Percentiles rank a stretch among this genome's conserved stretches.
Evolutionary conservation across 163 green algal species (phyloP).

Genomic region (Chlamydomonas reinhardtii): DNA sequence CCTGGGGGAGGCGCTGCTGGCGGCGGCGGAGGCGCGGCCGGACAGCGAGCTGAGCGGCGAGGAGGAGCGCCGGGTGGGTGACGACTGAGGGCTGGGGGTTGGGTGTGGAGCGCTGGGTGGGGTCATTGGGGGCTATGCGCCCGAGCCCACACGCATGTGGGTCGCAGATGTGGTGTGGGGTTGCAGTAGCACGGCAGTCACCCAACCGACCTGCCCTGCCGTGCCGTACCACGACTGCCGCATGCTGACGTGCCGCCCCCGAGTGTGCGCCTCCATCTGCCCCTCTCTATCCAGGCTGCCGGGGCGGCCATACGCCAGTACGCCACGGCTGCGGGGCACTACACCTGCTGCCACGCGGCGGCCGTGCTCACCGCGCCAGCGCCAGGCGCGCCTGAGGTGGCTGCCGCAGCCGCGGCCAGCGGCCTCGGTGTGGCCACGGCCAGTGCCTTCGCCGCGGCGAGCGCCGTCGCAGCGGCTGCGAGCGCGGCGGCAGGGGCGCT

Average conservation of each 20-base stretch:
- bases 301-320: neutral
- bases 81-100: neutral
- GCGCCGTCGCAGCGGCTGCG: neutral
- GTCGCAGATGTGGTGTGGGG: no score
- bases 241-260: no score
- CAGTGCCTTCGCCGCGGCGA: neutral
- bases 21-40: neutral
- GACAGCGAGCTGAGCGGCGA: neutral
- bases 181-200: no score
- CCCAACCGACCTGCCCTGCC: no score
- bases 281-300: neutral
- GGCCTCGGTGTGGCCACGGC: neutral
- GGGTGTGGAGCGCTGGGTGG: neutral
- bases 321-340: neutral
- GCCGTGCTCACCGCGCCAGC: neutral
- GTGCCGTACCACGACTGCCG: no score
- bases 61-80: conserved; percentile 29
- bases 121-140: no score
- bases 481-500: neutral
- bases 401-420: neutral
- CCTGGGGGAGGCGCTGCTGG: conserved; percentile 17
- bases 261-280: no score
- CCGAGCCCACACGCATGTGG: no score
- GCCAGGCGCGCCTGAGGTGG: neutral
- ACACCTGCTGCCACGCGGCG: conserved; percentile 2